Base-by-base conservation (phyloP, 768 basidiomycete genomes). In the Candolleomyces efflorescens region DNA sequence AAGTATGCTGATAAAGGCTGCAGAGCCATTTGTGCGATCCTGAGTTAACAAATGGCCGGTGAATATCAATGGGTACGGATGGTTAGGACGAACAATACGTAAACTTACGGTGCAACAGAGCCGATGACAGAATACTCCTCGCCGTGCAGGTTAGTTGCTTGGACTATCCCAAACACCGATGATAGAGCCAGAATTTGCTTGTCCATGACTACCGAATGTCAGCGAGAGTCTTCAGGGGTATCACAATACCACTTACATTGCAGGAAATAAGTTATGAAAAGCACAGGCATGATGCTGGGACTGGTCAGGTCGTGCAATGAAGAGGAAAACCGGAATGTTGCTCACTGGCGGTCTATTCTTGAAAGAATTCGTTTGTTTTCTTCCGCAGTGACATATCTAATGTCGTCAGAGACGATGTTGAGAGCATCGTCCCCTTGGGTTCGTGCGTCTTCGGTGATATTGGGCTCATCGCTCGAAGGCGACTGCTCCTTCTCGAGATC, bases 121-220 rank as follows among this genome's bases (percentile, higher is more conserved):
- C 71, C 73, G 3, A 74, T 64, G 4, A 72, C 39, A 9, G 73
- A 74, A 54, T 74, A 74, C 43, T 74, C 67, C 26, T 68, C 64
- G 23, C 71, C 71, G 22, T 64, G 60, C 3, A 74, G 68, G 18
- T 67, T 58, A 1, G 71, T 60, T 37, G 72, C 69, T 15, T 52
- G 53, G 47, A 65, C 61, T 22, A 74, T 66, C 1, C 73, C 71
- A 51, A 72, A 74, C 23, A 74, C 71, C 10, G 73, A 74, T 9
- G 70, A 63, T 48, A 72, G 63, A 2, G 71, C 56, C 1, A 74
- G 66, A 7, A 69, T 67, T 54, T 71, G 69, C 52, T 74, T 74
- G 60, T 74, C 73, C 69, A 72, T 67, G 38, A 62, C 70, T 71
- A 51, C 3, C 36, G 27, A 43, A 23, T 43, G 20, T 20, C 26